Percentiles rank a stretch among this genome's conserved stretches.
These are phyloP conservation scores for Setaria italica DNA, from an alignment of 202 grass and related monocot species.

Conservation along the genomic window DNA sequence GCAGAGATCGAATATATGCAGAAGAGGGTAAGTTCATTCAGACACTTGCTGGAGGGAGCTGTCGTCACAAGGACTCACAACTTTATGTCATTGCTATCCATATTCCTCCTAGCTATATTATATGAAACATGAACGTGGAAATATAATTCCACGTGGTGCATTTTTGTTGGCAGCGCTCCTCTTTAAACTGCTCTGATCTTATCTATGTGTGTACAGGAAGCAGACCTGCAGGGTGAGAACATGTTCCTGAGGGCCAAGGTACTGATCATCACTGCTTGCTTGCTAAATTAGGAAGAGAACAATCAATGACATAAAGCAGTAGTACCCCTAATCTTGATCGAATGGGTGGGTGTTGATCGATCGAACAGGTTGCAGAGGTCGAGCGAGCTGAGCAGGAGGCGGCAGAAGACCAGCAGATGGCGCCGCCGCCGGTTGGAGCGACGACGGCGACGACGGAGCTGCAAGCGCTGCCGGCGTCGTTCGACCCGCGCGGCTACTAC, in stretches of 20 bases:
- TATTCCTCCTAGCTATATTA: not conserved
- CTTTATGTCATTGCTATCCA: not conserved
- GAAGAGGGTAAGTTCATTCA: conserved; percentile 58
- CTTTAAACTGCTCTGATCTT: not conserved
- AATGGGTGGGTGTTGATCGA: not conserved
- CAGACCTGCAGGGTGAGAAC: conserved; percentile 71
- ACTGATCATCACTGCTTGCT: not conserved
- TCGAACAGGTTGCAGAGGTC: conserved; percentile 54
- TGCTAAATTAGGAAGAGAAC: not conserved
- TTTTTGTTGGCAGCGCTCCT: conserved; percentile 1
- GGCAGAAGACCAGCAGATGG: conserved; percentile 42
- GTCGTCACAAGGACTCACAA: not conserved
- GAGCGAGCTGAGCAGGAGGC: conserved; percentile 50
- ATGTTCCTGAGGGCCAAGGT: conserved; percentile 77
- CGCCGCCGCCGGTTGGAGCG: not conserved
- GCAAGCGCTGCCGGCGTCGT: conserved; percentile 58
- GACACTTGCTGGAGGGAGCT: not conserved
- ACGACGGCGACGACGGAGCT: conserved; percentile 47
- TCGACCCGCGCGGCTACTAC: conserved; percentile 70
- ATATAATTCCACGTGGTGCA: not conserved
- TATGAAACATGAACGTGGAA: conserved; percentile 13
- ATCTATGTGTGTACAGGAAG: conserved; percentile 48
- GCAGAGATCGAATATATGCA: conserved; percentile 70
- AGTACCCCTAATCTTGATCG: not conserved
- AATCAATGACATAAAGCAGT: not conserved